A percentile compares a stretch with the other conserved stretches of the same genome.
phyloP scores from a whole-genome alignment of 169 alveolate genomes.

The Plasmodium knowlesi region DNA sequence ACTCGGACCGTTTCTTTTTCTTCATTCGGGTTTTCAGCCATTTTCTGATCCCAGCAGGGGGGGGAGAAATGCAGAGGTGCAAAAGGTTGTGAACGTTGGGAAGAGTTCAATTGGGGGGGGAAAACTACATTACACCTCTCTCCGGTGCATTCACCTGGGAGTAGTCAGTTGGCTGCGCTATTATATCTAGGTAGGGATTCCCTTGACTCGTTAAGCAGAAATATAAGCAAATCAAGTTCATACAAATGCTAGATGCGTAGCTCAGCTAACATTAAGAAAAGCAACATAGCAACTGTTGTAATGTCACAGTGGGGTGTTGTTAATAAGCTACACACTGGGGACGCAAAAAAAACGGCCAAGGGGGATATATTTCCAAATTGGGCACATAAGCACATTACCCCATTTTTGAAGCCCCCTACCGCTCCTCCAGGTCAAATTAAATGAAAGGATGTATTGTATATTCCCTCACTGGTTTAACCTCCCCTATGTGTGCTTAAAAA shows the following conservation, averaged over 20 bases:
- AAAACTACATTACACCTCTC: background rate
- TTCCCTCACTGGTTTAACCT: background rate
- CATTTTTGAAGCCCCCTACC: background rate
- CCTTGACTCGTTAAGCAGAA: background rate
- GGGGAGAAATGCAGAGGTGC: background rate
- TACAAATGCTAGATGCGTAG: too few relatives aligned
- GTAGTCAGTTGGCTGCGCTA: background rate
- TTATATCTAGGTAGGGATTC: background rate
- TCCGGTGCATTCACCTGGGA: background rate
- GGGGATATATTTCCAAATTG: background rate
- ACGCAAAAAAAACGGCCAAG: background rate
- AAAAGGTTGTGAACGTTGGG: background rate
- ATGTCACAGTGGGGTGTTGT: background rate
- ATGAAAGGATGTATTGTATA: background rate
- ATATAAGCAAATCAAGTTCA: background rate
- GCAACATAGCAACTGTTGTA: background rate
- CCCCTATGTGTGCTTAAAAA: background rate
- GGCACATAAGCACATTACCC: background rate
- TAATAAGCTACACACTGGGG: background rate
- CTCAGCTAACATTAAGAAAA: background rate
- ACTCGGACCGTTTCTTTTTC: conserved; percentile 27
- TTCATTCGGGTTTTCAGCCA: background rate
- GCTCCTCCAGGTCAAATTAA: background rate
- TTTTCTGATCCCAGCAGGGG: background rate
- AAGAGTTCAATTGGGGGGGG: background rate